A percentile compares a stretch with the other conserved stretches of the same genome.
phyloP scores from a whole-genome alignment of 2,329 filamentous ascomycete species.

The Xylaria sp. region DNA sequence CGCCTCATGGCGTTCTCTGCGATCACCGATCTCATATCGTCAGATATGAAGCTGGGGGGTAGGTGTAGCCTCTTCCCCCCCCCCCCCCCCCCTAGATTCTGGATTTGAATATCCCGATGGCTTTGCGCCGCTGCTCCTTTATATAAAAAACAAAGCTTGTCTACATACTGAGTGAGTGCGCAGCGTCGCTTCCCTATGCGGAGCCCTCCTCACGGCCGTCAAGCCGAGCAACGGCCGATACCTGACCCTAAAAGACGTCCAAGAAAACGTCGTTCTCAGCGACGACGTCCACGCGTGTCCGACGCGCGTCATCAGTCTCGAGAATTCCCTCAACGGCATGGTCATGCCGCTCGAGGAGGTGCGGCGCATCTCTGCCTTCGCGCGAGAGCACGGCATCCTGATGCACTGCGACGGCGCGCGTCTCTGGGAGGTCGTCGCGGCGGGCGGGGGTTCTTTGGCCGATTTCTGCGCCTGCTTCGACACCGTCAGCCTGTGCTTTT shows the following conservation, averaged over 20 bases:
- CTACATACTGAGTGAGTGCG: slow-evolving; percentile 23
- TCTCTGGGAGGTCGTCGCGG: slow-evolving; percentile 61
- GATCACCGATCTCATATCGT: slow-evolving; percentile 76
- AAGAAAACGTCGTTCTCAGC: slow-evolving; percentile 47
- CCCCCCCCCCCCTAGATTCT: not conserved
- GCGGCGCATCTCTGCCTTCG: slow-evolving; percentile 49
- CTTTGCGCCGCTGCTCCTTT: not conserved
- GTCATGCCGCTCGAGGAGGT: slow-evolving; percentile 51
- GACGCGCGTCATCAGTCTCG: slow-evolving; percentile 54
- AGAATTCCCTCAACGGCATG: slow-evolving; percentile 54
- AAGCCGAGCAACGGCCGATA: slow-evolving; percentile 51
- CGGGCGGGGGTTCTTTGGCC: slow-evolving; percentile 54
- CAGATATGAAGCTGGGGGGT: slow-evolving; percentile 63
- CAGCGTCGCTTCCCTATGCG: slow-evolving; percentile 68
- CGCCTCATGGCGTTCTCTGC: slow-evolving; percentile 76
- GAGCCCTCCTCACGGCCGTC: slow-evolving; percentile 66
- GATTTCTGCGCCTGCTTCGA: slow-evolving; percentile 60
- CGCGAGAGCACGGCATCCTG: slow-evolving; percentile 51
- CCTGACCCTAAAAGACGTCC: slow-evolving; percentile 56
- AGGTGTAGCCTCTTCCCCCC: slow-evolving; percentile 15
- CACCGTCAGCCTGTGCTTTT: slow-evolving; percentile 60
- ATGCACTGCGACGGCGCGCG: slow-evolving; percentile 64
- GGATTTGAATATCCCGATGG: not conserved
- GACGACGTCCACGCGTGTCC: slow-evolving; percentile 58
- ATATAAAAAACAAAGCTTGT: not conserved